Conservation (phyloP, 2,329 filamentous ascomycete species). For the Alternaria postmessia region DNA sequence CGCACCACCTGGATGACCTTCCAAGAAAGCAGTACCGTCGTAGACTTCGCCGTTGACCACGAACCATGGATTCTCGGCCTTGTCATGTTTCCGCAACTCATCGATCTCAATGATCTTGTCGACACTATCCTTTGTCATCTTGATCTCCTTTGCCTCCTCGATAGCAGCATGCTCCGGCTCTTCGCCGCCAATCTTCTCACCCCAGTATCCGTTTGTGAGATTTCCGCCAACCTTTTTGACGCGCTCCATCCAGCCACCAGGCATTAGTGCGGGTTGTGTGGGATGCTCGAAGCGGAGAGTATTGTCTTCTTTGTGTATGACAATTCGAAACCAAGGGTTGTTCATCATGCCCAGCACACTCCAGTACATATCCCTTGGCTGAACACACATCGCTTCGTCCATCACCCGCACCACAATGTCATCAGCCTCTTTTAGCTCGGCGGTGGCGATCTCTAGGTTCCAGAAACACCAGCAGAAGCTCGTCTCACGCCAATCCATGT, state of each 20-base stretch:
- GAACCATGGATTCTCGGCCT: constrained; percentile 79
- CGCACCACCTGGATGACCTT: constrained; percentile 85
- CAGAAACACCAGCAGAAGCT: constrained; percentile 95
- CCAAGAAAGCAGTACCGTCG: constrained; percentile 80
- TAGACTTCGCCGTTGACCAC: constrained; percentile 89
- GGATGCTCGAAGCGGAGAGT: constrained; percentile 83
- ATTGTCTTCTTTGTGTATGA: constrained; percentile 73
- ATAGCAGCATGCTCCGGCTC: constrained; percentile 53
- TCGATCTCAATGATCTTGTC: constrained; percentile 71
- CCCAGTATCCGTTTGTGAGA: constrained; percentile 83
- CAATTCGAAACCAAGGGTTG: constrained; percentile 89
- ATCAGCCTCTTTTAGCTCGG: constrained; percentile 68
- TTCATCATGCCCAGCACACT: constrained; percentile 97
- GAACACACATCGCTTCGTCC: constrained; percentile 87
- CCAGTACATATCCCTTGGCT: constrained; percentile 96
- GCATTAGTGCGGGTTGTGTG: constrained; percentile 77
- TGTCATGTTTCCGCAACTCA: constrained; percentile 74
- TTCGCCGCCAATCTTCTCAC: constrained; percentile 70
- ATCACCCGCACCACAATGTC: constrained; percentile 85
- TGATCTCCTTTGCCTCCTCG: constrained; percentile 70
- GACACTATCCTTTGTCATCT: constrained; percentile 76
- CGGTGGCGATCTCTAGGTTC: constrained; percentile 72
- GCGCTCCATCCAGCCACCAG: constrained; percentile 92
- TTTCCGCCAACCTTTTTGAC: constrained; percentile 85
- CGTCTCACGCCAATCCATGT: constrained; percentile 82